These are phyloP conservation scores for Chlamydomonas schloesseri DNA, from an alignment of 139 green algal genomes.

Conservation along the genomic window DNA sequence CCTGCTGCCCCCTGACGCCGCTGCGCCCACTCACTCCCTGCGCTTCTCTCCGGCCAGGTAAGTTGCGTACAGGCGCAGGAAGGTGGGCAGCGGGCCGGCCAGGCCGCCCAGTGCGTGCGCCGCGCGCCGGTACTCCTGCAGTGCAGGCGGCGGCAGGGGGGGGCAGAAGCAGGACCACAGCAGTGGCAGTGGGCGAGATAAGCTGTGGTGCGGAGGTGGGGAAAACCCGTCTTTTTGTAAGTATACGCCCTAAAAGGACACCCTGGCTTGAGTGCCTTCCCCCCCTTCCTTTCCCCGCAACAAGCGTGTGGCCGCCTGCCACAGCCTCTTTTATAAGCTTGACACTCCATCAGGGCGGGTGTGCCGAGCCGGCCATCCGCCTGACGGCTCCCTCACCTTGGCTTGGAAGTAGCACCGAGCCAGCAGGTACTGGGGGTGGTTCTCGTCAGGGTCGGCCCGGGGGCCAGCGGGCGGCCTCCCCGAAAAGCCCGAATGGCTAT, in stretches of 20 bases:
- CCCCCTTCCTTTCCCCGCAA: too few relatives aligned
- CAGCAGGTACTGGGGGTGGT: slow-evolving; percentile 62
- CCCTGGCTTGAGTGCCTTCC: too few relatives aligned
- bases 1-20: too few relatives aligned
- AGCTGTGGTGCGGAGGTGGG: too few relatives aligned
- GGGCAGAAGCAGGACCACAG: background rate
- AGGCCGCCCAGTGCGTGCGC: slow-evolving; percentile 72
- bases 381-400: slow-evolving; percentile 50
- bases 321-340: too few relatives aligned
- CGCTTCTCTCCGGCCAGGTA: slow-evolving; percentile 92
- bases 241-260: too few relatives aligned
- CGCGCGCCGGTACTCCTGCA: slow-evolving; percentile 87
- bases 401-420: slow-evolving; percentile 77
- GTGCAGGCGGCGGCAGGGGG: background rate
- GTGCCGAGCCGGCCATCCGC: too few relatives aligned
- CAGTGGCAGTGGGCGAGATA: too few relatives aligned
- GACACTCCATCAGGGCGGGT: too few relatives aligned
- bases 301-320: too few relatives aligned
- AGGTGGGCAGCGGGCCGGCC: slow-evolving; percentile 62
- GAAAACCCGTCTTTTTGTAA: too few relatives aligned
- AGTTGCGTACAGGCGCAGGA: slow-evolving; percentile 85
- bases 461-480: background rate
- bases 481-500: too few relatives aligned
- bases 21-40: slow-evolving; percentile 86
- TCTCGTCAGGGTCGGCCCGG: background rate